Percentiles rank a stretch among this genome's conserved stretches.
These are phyloP conservation scores for Geum urbanum DNA, from an alignment of 306 rosid genomes.

Conservation along the genomic window DNA sequence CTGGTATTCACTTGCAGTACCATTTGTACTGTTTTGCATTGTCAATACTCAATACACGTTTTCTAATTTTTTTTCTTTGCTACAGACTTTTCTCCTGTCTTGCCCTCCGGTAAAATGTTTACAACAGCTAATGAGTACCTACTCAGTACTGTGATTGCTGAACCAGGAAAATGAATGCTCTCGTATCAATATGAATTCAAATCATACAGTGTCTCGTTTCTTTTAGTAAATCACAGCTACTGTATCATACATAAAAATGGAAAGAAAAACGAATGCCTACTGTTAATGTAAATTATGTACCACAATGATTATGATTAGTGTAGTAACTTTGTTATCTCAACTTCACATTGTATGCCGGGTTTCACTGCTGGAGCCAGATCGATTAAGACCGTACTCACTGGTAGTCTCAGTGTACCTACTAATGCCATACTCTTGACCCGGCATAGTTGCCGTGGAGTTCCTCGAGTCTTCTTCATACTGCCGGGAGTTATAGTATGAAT, in stretches of 20 bases:
- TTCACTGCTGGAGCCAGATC: constrained; percentile 42
- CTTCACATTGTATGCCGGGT: constrained; percentile 21
- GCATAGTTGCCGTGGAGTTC: constrained; percentile 31
- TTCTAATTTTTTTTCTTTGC: constrained; percentile 12
- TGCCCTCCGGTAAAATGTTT: not conserved
- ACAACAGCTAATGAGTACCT: not conserved
- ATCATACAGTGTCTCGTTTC: not conserved
- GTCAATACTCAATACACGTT: not conserved
- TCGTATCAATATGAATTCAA: not conserved
- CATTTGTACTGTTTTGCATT: constrained; percentile 15
- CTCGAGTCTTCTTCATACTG: constrained; percentile 27
- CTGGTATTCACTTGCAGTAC: constrained; percentile 29
- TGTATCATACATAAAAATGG: not conserved
- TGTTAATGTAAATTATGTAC: not conserved
- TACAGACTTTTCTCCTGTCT: not conserved
- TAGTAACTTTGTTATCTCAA: not conserved
- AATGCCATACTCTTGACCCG: constrained; percentile 28
- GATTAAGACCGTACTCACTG: constrained; percentile 40
- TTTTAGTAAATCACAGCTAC: constrained; percentile 1
- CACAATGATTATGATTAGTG: constrained; percentile 9
- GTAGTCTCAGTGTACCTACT: constrained; percentile 37
- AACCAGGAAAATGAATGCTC: not conserved
- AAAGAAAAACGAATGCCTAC: not conserved
- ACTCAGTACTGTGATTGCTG: not conserved
- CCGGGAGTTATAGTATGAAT: constrained; percentile 23